Conservation (phyloP, 2,329 filamentous ascomycete genomes). For the Diaporthe longicolla region DNA sequence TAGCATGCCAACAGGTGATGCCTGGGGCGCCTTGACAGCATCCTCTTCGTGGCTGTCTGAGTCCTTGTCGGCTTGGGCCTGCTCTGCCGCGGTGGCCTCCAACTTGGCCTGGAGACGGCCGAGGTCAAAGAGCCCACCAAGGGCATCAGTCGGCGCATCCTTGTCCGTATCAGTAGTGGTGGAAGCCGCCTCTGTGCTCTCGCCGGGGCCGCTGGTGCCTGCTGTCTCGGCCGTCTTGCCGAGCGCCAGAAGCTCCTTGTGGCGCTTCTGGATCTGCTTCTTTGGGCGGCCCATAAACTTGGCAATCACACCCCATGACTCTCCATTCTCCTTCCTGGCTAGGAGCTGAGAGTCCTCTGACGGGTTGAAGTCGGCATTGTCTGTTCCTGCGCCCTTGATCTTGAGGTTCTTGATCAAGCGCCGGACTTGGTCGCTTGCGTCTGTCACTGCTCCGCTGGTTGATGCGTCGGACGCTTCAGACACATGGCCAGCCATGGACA, state of each 20-base stretch:
- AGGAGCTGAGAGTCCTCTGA: conserved; percentile 45
- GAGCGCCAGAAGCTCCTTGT: conserved; percentile 11
- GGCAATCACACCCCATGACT: neutral
- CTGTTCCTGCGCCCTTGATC: conserved; percentile 37
- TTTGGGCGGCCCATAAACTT: conserved; percentile 20
- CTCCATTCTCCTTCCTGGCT: conserved; percentile 43
- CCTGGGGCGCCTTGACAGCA: conserved; percentile 4
- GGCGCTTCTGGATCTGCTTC: conserved; percentile 25
- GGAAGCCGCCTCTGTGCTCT: conserved; percentile 29
- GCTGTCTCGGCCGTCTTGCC: conserved; percentile 38
- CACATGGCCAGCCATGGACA: neutral
- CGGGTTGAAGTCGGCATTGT: conserved; percentile 41
- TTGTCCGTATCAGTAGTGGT: conserved; percentile 24
- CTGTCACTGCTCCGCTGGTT: neutral
- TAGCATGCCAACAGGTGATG: neutral
- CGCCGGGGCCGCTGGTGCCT: neutral
- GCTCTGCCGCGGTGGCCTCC: conserved; percentile 28
- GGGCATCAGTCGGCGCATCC: neutral
- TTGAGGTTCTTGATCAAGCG: conserved; percentile 34
- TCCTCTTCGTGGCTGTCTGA: conserved; percentile 17
- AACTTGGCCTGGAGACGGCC: conserved; percentile 10
- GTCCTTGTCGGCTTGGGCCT: conserved; percentile 23
- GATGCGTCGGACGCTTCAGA: neutral
- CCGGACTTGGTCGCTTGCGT: conserved; percentile 33
- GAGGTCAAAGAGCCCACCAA: conserved; percentile 31